These are phyloP conservation scores for Boletus coccyginus DNA, from an alignment of 768 basidiomycete species.

Conservation along the genomic window DNA sequence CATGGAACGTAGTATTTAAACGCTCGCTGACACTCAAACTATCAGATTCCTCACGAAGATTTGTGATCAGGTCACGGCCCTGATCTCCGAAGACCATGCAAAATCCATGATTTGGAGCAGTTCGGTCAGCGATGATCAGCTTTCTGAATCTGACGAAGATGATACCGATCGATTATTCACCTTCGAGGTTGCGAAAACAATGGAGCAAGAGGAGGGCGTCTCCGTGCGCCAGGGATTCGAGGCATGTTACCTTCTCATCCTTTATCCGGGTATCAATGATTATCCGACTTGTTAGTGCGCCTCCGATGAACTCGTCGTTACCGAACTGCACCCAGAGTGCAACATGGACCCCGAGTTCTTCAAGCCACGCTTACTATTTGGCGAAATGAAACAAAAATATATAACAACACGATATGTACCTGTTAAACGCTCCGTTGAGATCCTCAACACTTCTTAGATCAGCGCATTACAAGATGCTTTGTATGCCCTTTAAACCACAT, in stretches of 20 bases:
- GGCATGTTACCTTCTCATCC: conserved; percentile 25
- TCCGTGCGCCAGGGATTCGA: conserved; percentile 42
- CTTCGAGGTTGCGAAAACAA: conserved; percentile 55
- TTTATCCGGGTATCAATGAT: not conserved
- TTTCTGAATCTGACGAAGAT: conserved; percentile 33
- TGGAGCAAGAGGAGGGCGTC: conserved; percentile 57
- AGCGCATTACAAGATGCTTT: conserved; percentile 21
- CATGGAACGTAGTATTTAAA: too few species aligned
- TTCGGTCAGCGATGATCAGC: conserved; percentile 25
- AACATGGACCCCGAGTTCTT: conserved; percentile 19
- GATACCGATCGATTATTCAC: conserved; percentile 50
- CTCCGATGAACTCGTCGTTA: conserved; percentile 19
- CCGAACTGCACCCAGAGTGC: conserved; percentile 19
- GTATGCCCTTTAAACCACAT: conserved; percentile 9
- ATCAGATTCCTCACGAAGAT: conserved; percentile 58
- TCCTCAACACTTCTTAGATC: conserved; percentile 1
- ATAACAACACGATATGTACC: conserved; percentile 33
- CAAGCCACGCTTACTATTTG: conserved; percentile 34
- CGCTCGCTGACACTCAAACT: not conserved
- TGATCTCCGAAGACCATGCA: conserved; percentile 49
- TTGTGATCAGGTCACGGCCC: conserved; percentile 48
- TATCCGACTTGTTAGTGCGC: conserved; percentile 3
- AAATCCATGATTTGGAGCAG: conserved; percentile 43
- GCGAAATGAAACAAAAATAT: conserved; percentile 44
- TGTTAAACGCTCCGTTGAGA: conserved; percentile 8